Evolutionary conservation across 2,329 filamentous ascomycete genomes (phyloP).

Genomic region (Botrytis pseudocinerea): DNA sequence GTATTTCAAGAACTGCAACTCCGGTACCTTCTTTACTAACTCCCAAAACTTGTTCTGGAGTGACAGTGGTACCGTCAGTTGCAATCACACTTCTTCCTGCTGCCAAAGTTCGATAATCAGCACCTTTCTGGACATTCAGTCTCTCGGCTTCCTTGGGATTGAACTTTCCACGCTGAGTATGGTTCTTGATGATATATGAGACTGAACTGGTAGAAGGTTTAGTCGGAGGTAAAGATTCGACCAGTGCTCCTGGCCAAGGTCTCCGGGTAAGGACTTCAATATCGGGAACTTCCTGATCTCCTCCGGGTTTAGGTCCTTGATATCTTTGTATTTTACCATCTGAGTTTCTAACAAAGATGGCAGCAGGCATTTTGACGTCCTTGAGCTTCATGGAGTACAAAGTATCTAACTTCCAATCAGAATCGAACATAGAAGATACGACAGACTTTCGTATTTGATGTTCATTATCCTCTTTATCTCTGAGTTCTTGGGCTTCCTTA

Average conservation of each 20-base stretch:
- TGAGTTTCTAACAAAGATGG: slow-evolving; percentile 66
- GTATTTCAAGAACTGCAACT: slow-evolving; percentile 78
- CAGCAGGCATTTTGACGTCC: slow-evolving; percentile 66
- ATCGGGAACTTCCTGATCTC: slow-evolving; percentile 53
- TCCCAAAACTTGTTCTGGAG: slow-evolving; percentile 83
- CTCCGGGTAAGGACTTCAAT: slow-evolving; percentile 71
- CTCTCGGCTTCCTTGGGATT: slow-evolving; percentile 62
- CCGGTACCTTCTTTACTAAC: slow-evolving; percentile 66
- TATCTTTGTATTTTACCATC: slow-evolving; percentile 69
- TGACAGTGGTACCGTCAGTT: slow-evolving; percentile 67
- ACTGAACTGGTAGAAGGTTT: slow-evolving; percentile 66
- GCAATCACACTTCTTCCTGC: slow-evolving; percentile 63
- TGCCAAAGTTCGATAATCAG: slow-evolving; percentile 61
- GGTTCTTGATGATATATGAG: slow-evolving; percentile 82
- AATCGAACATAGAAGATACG: slow-evolving; percentile 78
- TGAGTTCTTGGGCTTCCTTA: slow-evolving; percentile 31
- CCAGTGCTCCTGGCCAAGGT: slow-evolving; percentile 74
- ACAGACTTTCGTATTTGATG: slow-evolving; percentile 59
- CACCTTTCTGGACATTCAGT: slow-evolving; percentile 62
- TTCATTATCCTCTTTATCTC: slow-evolving; percentile 44
- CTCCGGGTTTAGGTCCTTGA: slow-evolving; percentile 63
- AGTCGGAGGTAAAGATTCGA: slow-evolving; percentile 67
- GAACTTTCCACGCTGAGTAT: slow-evolving; percentile 80
- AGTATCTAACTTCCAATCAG: slow-evolving; percentile 70
- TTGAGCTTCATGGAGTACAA: slow-evolving; percentile 66